A percentile compares a stretch with the other conserved stretches of the same genome.
Conservation (phyloP, 139 green algal genomes). For the Desmodesmus armatus region DNA sequence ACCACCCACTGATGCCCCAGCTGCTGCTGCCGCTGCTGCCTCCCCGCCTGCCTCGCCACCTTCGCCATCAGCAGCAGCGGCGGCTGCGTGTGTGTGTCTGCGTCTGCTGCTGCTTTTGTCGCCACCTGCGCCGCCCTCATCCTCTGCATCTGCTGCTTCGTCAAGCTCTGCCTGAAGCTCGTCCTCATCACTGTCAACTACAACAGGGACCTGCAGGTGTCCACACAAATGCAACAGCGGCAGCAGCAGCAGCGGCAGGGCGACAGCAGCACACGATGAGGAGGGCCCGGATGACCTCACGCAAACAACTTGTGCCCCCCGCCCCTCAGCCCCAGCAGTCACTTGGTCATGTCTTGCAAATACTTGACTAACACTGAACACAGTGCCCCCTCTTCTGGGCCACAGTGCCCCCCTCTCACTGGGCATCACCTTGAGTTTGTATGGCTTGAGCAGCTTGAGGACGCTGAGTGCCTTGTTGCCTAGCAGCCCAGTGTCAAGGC, state of each 20-base stretch:
- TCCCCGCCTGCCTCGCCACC: constrained; percentile 31
- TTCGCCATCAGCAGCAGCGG: no score
- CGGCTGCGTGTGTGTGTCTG: no score
- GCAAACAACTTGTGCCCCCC: not conserved
- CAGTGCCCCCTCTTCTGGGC: no score
- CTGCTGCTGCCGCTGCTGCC: constrained; percentile 26
- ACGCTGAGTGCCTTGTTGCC: constrained; percentile 33
- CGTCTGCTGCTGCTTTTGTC: no score
- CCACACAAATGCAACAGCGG: not conserved
- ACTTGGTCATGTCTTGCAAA: no score
- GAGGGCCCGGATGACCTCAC: not conserved
- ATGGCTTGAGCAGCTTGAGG: constrained; percentile 26
- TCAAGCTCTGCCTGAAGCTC: constrained; percentile 7
- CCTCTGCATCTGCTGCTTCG: constrained; percentile 22
- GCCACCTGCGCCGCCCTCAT: not conserved
- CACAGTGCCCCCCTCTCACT: no score
- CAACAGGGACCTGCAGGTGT: not conserved
- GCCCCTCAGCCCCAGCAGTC: not conserved
- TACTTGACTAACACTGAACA: no score
- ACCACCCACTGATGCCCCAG: constrained; percentile 4
- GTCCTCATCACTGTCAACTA: not conserved
- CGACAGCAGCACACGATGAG: not conserved
- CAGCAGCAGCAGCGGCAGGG: not conserved
- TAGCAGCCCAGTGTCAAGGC: constrained; percentile 4
- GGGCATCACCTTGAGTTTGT: constrained; percentile 5